Base-by-base conservation (phyloP, 2,329 filamentous ascomycete species). In the Phyllachora maydis region DNA sequence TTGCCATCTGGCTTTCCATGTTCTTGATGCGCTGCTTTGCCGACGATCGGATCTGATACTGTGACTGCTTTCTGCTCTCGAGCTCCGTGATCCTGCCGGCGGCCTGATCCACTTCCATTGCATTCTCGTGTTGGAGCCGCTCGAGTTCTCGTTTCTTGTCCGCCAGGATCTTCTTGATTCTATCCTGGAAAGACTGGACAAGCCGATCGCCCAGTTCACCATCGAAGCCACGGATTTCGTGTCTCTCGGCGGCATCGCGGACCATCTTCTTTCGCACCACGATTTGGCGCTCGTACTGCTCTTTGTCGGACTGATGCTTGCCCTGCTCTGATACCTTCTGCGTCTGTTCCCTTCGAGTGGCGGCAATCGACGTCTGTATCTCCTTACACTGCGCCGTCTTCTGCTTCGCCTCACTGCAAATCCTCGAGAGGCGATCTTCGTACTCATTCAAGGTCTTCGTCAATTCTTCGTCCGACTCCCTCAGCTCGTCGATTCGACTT, bases 201-300 rank as follows among this genome's bases (percentile, higher is more conserved):
- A 78, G 66, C 14, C 54, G 55, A 25, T 91, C 75, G 16, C 72
- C 69, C 21, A 92, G 50, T 8, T 82, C 68, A 11, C 72, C 65
- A 31, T 92, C 81, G 38, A 76, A 92, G 0, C 83, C 83, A 16
- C 79, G 72, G 31, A 98, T 77, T 28, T 66, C 70, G 44, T 92
- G 77, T 14, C 58, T 59, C 21, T 66, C 59, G 10, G 85, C 81
- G 18, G 78, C 69, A 27, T 83, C 71, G 32, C 71, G 79, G 26
- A 93, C 68, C 43, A 91, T 62, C 7, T 63, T 58, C 37, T 73
- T 60, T 18, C 85, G 74, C 21, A 64, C 55, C 34, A 66, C 56
- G 4, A 92, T 43, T 33, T 93, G 77, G 4, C 74, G 66, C 40
- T 93, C 79, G 40, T 88, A 79, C 36, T 75, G 78, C 30, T 78